Percentiles rank a stretch among this genome's conserved stretches.
Evolutionary conservation across 768 basidiomycete species (phyloP).

Genomic region (Hericium erinaceus): DNA sequence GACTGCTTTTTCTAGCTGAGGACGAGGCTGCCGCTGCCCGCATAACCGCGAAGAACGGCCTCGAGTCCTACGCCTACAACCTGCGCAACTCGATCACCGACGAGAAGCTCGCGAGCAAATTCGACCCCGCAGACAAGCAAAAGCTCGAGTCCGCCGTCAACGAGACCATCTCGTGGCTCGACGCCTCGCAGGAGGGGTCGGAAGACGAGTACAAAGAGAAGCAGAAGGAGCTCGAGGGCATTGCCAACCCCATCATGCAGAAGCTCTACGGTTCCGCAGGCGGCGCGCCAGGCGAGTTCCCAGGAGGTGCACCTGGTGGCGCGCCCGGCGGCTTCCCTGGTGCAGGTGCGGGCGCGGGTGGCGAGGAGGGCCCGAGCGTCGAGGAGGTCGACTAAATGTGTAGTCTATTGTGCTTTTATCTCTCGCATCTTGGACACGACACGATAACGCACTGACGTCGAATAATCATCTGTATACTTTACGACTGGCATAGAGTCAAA

Average conservation of each 20-base stretch:
- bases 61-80: constrained; percentile 95
- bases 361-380: constrained; percentile 81
- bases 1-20: constrained; percentile 42
- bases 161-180: constrained; percentile 81
- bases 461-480: constrained; percentile 2
- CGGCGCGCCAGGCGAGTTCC: constrained; percentile 29
- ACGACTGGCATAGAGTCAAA: background rate
- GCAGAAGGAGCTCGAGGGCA: constrained; percentile 85
- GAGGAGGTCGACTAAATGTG: constrained; percentile 75
- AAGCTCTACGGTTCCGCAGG: constrained; percentile 50
- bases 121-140: constrained; percentile 77
- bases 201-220: constrained; percentile 91
- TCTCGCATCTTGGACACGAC: constrained; percentile 2
- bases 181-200: constrained; percentile 77
- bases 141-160: constrained; percentile 77
- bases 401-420: constrained; percentile 11
- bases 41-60: constrained; percentile 79
- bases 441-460: constrained; percentile 7
- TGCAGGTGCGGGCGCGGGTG: constrained; percentile 38
- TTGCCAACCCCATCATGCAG: constrained; percentile 73
- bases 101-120: constrained; percentile 81
- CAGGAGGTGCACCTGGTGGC: constrained; percentile 51
- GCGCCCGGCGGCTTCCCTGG: constrained; percentile 53
- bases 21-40: constrained; percentile 81
- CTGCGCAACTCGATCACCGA: constrained; percentile 83